Base-by-base conservation (phyloP, 2,329 filamentous ascomycete genomes). In the Trichophyton equinum region DNA sequence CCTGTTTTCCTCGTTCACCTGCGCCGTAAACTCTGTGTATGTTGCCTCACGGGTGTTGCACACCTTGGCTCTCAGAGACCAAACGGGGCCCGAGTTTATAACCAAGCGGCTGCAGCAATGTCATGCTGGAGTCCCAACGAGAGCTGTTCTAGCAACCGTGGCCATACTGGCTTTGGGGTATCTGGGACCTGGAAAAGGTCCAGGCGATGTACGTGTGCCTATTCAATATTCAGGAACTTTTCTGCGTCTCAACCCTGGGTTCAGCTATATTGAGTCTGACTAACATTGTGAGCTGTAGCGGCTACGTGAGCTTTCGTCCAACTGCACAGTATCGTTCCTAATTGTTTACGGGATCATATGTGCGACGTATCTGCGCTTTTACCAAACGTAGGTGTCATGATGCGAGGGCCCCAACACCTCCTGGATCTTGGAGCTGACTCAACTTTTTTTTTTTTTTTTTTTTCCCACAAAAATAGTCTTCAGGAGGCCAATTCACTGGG, bases 21-120 rank as follows among this genome's bases (percentile, higher is more conserved):
- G 72, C 4, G 75, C 72, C 0, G 72, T 77, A 60, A 77, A 76
- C 62, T 70, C 71, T 4, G 66, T 77, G 11, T 78, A 77, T 64
- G 71, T 74, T 38, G 72, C 75, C 15, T 76, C 73, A 9, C 68
- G 76, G 53, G 67, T 76, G 6, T 66, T 78, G 13, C 76, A 78
- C 67, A 75, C 75, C 1, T 69, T 78, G 58, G 75, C 76, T 62
- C 64, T 65, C 13, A 60, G 61, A 30, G 74, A 73, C 58, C 70
- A 68, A 27, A 73, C 73, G 60, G 75, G 73, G 5, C 73, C 74
- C 1, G 73, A 75, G 56, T 76, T 74, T 57, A 76, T 76, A 60
- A 74, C 74, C 6, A 65, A 68, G 33, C 68, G 74, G 38, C 60
- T 76, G 36, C 68, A 70, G 36, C 68, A 71, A 57, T 75, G 72